Percentiles rank a stretch among this genome's conserved stretches.
These are phyloP conservation scores for Mycothermus thermophilus DNA, from an alignment of 495 filamentous ascomycete genomes.

Conservation along the genomic window DNA sequence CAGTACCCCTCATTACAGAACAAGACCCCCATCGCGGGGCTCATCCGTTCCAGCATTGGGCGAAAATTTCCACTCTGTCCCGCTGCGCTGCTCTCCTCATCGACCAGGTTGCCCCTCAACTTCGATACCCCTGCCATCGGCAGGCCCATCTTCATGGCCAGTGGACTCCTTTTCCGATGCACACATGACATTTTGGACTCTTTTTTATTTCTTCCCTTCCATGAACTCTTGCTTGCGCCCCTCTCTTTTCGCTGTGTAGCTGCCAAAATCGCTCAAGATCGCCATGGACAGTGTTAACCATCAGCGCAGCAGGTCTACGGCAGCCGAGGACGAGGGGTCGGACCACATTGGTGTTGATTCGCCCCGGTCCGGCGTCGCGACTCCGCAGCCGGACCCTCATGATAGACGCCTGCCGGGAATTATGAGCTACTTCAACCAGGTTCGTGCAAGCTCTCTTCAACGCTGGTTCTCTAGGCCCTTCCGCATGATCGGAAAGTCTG, in stretches of 20 bases:
- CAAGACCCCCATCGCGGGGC: conserved; percentile 10
- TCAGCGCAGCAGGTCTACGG: conserved; percentile 32
- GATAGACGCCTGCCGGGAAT: conserved; percentile 87
- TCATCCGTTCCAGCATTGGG: conserved; percentile 14
- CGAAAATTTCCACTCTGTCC: conserved; percentile 12
- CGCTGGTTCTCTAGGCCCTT: conserved; percentile 24
- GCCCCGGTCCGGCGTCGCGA: conserved; percentile 73
- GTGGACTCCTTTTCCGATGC: conserved; percentile 11
- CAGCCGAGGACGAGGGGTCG: conserved; percentile 50
- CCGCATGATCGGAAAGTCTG: conserved; percentile 23
- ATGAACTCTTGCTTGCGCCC: conserved; percentile 11
- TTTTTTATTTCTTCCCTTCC: conserved; percentile 14
- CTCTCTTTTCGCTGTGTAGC: too few species aligned
- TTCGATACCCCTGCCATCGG: too few species aligned
- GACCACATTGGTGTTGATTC: conserved; percentile 72
- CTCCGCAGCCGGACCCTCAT: conserved; percentile 73
- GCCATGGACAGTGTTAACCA: conserved; percentile 32
- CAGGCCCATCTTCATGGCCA: conserved; percentile 30
- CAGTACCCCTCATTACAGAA: conserved; percentile 9
- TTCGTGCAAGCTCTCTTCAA: conserved; percentile 55
- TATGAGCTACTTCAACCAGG: conserved; percentile 92
- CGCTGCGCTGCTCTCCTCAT: conserved; percentile 17
- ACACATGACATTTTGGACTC: conserved; percentile 11
- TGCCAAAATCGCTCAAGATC: conserved; percentile 10
- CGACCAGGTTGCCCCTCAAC: conserved; percentile 22